Base-by-base conservation (phyloP, 2,329 filamentous ascomycete species). In the Hypoxylon rubiginosum region DNA sequence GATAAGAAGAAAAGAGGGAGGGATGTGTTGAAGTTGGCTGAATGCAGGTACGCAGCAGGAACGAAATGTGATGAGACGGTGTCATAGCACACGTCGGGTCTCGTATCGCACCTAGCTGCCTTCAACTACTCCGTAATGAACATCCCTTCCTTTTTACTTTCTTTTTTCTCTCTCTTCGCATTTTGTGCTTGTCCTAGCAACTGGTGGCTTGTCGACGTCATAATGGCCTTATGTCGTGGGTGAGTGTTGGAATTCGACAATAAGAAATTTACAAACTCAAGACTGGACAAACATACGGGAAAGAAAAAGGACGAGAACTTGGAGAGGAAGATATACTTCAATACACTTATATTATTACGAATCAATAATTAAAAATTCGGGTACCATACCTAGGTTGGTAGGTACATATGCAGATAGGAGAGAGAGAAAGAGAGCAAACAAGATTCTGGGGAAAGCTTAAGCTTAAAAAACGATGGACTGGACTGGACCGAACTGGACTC, bases 401-500 rank as follows among this genome's bases (percentile, higher is more conserved):
- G 9, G 52, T 56, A 65, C 48, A 43, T 30, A 28, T 32, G 26
- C 9, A 21, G 50, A 51, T 15, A 50, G 46, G 45, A 58, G 30
- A 46, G 50, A 66, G 11, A 39, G 36, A 34, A 36, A 54, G 36
- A 51, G 45, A 62, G 58, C 63, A 66, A 66, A 55, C 63, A 66
- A 58, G 26, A 24, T 24, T 24, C 48, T 51, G 17, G 49, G 49
- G 52, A 63, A 63, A 52, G 54, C 45, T 58, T 59, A 62, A 49
- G 56, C 5, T 58, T 19, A 50, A 53, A 45, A 59, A 46, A 19
- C 26, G 39, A 13, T 15, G 39, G 39, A 21, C 39, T 17, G 39
- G 39, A 43, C 39, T 41, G 15, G 39, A 21, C n/a, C 8, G 57
- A 19, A 30, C 26, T 50, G 21, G 19, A 48, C 26, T 50, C 51